Evolutionary conservation across 495 filamentous ascomycete species (phyloP).

Genomic region (Lasiosphaeria ovina): DNA sequence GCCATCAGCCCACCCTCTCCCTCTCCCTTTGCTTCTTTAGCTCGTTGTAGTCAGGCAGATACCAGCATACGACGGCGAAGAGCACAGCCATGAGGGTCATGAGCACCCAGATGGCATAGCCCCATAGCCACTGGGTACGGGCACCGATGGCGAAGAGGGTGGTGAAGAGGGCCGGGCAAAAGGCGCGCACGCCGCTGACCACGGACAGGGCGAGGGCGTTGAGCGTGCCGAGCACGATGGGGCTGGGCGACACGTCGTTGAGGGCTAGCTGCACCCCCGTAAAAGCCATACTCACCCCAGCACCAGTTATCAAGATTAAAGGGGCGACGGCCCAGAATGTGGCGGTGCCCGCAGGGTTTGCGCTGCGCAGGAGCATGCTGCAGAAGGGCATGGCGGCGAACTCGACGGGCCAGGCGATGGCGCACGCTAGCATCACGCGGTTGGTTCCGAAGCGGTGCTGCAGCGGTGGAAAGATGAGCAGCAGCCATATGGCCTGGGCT

Average conservation of each 20-base stretch:
- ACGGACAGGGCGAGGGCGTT: constrained; percentile 62
- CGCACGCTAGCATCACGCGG: constrained; percentile 54
- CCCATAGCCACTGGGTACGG: constrained; percentile 52
- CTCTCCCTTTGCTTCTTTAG: constrained; percentile 29
- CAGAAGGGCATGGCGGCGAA: constrained; percentile 49
- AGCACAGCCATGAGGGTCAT: constrained; percentile 47
- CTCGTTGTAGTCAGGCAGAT: constrained; percentile 50
- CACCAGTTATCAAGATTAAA: constrained; percentile 41
- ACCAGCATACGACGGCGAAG: constrained; percentile 44
- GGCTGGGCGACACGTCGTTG: constrained; percentile 64
- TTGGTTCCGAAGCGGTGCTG: constrained; percentile 60
- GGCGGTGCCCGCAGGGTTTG: constrained; percentile 21
- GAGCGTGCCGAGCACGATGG: constrained; percentile 57
- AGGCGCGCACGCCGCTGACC: constrained; percentile 50
- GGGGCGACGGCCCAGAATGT: constrained; percentile 58
- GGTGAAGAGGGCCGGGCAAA: constrained; percentile 59
- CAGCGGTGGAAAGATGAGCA: constrained; percentile 60
- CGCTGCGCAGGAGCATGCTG: constrained; percentile 51
- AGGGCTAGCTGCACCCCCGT: constrained; percentile 65
- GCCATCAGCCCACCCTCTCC: background rate
- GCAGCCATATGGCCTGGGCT: constrained; percentile 62
- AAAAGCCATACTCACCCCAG: constrained; percentile 66
- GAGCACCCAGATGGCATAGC: constrained; percentile 66
- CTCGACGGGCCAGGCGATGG: constrained; percentile 56
- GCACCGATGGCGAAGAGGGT: constrained; percentile 62